Percentiles rank a stretch among this genome's conserved stretches.
These are phyloP conservation scores for Xylaria curta DNA, from an alignment of 495 filamentous ascomycete genomes.

Conservation along the genomic window DNA sequence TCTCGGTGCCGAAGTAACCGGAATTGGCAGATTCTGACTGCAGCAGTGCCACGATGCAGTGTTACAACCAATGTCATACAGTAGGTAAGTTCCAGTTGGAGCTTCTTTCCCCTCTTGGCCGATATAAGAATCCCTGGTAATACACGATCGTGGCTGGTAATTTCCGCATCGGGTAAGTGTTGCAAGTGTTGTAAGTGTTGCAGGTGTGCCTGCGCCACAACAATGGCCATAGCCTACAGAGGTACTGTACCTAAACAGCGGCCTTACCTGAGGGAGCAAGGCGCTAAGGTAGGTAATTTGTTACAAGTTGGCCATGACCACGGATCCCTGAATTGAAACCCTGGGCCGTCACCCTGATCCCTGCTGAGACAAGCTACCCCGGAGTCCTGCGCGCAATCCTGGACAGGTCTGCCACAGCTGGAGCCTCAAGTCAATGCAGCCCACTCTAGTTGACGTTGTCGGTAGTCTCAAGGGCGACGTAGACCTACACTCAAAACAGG, in stretches of 20 bases:
- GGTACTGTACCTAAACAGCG: conserved; percentile 4
- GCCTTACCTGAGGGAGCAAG: conserved; percentile 12
- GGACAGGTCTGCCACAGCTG: conserved; percentile 33
- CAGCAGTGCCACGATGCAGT: conserved; percentile 17
- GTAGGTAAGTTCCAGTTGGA: conserved; percentile 2
- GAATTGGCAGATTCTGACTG: not conserved
- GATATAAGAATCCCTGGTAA: not conserved
- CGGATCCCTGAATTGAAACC: conserved; percentile 55
- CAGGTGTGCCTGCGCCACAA: not conserved
- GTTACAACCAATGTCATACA: not conserved
- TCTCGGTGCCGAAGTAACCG: conserved; percentile 19
- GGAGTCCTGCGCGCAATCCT: conserved; percentile 1
- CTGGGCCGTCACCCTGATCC: conserved; percentile 56
- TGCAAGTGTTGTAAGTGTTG: not conserved
- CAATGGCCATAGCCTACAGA: not conserved
- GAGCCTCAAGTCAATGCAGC: conserved; percentile 36
- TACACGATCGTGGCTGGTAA: not conserved
- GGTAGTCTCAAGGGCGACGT: not conserved
- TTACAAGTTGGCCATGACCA: conserved; percentile 41
- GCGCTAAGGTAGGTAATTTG: conserved; percentile 33
- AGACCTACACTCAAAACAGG: conserved; percentile 4
- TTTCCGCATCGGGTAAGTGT: conserved; percentile 4
- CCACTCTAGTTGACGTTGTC: not conserved
- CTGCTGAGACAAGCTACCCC: conserved; percentile 37
- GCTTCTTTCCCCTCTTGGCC: conserved; percentile 1